These are phyloP conservation scores for Sedum album DNA, from an alignment of 164 flowering plant genomes.

Conservation along the genomic window DNA sequence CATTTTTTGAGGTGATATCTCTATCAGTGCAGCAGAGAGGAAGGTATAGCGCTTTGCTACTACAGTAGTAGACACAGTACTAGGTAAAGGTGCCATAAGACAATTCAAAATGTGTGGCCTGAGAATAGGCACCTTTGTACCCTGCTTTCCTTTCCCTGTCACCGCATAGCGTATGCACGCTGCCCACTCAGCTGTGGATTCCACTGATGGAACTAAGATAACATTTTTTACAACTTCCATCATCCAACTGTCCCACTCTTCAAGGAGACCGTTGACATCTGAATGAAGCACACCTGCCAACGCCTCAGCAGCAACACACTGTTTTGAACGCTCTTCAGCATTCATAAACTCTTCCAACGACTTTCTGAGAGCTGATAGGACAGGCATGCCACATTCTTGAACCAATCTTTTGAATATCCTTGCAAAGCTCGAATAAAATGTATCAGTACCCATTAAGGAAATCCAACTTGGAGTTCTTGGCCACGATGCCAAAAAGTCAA, in stretches of 20 bases:
- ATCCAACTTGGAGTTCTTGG: slow-evolving; percentile 98
- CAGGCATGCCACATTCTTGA: slow-evolving; percentile 95
- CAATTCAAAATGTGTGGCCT: slow-evolving; percentile 73
- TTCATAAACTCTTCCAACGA: slow-evolving; percentile 63
- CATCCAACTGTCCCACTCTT: slow-evolving; percentile 87
- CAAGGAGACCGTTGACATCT: slow-evolving; percentile 71
- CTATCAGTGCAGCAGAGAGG: slow-evolving; percentile 79
- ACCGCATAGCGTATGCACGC: slow-evolving; percentile 95
- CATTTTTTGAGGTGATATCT: slow-evolving; percentile 75
- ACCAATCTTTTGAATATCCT: slow-evolving; percentile 77
- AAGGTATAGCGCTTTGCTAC: slow-evolving; percentile 85
- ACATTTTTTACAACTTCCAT: slow-evolving; percentile 52
- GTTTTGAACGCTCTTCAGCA: slow-evolving; percentile 92
- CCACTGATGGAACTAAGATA: slow-evolving; percentile 70
- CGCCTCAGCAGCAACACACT: slow-evolving; percentile 98
- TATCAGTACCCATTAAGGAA: slow-evolving; percentile 68
- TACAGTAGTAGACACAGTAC: slow-evolving; percentile 57
- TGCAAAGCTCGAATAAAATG: slow-evolving; percentile 84
- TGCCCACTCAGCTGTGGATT: slow-evolving; percentile 96
- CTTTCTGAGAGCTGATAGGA: slow-evolving; percentile 46
- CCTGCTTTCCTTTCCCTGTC: slow-evolving; percentile 90
- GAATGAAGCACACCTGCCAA: slow-evolving; percentile 90
- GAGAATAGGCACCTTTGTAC: slow-evolving; percentile 66
- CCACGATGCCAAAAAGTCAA: slow-evolving; percentile 87
- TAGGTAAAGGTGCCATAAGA: slow-evolving; percentile 66